Percentiles rank a stretch among this genome's conserved stretches.
Evolutionary conservation across 1,284 basidiomycete species (phyloP).

Genomic region (Rugiboletus extremiorientalis): DNA sequence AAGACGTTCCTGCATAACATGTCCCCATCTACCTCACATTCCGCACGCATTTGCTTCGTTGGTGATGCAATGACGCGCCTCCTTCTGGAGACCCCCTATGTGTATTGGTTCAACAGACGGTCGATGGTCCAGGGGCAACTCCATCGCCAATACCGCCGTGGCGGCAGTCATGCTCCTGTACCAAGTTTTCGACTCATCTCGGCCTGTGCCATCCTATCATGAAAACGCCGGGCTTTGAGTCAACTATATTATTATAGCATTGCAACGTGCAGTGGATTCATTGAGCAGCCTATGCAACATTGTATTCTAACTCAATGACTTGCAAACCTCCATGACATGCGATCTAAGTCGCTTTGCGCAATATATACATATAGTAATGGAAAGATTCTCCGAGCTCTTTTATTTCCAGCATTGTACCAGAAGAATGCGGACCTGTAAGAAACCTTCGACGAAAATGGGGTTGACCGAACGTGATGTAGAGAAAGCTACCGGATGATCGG

Average conservation of each 20-base stretch:
- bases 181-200: conserved; percentile 14
- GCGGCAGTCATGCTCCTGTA: conserved; percentile 23
- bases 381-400: conserved; percentile 75
- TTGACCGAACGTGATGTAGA: conserved; percentile 90
- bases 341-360: conserved; percentile 32
- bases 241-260: too few relatives aligned
- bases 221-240: conserved; percentile 23
- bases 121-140: conserved; percentile 13
- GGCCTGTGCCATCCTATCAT: conserved; percentile 20
- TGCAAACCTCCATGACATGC: neutral
- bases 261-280: too few relatives aligned
- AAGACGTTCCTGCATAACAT: conserved; percentile 11
- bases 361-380: conserved; percentile 81
- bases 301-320: neutral
- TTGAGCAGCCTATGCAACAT: too few relatives aligned
- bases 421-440: conserved; percentile 43
- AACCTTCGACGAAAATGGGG: conserved; percentile 85
- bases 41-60: conserved; percentile 23
- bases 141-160: conserved; percentile 22
- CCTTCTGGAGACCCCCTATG: conserved; percentile 11
- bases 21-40: conserved; percentile 24
- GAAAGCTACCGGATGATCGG: conserved; percentile 61
- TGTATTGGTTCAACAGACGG: conserved; percentile 25
- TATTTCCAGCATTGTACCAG: conserved; percentile 60
- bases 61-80: conserved; percentile 21